Evolutionary conservation across 805 yeast genomes (phyloP), one percentile per base, ranked within the genome.

Genomic region (Spathaspora girioi): DNA sequence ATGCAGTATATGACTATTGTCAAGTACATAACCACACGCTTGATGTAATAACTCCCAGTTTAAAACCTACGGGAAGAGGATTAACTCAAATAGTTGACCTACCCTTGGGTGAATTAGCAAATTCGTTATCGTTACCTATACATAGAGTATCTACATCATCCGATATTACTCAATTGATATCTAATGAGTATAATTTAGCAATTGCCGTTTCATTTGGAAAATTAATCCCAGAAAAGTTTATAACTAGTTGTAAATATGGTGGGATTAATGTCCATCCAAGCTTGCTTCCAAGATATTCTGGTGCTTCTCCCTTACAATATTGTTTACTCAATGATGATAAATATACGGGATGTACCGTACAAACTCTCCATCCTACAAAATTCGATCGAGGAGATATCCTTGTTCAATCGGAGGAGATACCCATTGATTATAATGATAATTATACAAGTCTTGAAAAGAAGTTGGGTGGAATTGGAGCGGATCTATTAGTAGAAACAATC

Each of bases 181-280:
- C 56, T 0, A 51, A 63, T 1, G 50, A 64, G 1, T 85, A 78
- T 64, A 80, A 87, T 55, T 63, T 91, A 56, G 86, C 91, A 0
- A 75, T 94, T n/a, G 97, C 98, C 0, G 97, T 91, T 1, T 90
- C 97, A 0, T 94, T 83, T 65, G 99, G 98, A 0, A 76, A 76
- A 47, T 71, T 93, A 44, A 90, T 94, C 3, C 97, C 98, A 0
- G 69, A 68, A 0, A 52, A 64, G 1, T 81, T 90, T 56, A 66
- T 94, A 1, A 47, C 61, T 0, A 47, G 64, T 0, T 68, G 84
- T 18, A 64, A 66, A 11, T 81, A 66, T 60, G 90, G 92, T 3
- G 96, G 97, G 0, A 63, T 94, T 26, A 94, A 94, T 62, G 90
- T 94, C 0, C 99, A 94, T 64, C 99, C 99, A 0, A 90, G 97